Conservation (phyloP, 768 basidiomycete genomes). For the Leccinum imitatum region DNA sequence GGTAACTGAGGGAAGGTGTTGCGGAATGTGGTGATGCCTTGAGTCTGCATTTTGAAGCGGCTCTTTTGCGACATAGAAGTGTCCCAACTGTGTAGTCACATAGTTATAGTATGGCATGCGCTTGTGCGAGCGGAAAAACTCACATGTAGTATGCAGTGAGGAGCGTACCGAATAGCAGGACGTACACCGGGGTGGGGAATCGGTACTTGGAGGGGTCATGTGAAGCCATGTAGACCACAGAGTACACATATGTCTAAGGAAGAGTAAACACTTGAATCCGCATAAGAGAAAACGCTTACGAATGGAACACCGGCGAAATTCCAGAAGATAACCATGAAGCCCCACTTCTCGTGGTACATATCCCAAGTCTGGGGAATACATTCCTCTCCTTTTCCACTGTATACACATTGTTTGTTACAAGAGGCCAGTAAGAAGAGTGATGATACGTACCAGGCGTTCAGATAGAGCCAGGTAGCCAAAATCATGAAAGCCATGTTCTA, state of each 20-base stretch:
- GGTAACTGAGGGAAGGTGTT: constrained; percentile 95
- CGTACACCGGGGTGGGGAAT: constrained; percentile 76
- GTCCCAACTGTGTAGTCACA: constrained; percentile 66
- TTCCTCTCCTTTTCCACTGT: constrained; percentile 87
- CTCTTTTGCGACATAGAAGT: constrained; percentile 96
- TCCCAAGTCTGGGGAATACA: constrained; percentile 98
- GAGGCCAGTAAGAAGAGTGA: background rate
- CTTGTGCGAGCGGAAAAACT: constrained; percentile 20
- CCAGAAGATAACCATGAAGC: constrained; percentile 99
- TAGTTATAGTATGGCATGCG: constrained; percentile 2
- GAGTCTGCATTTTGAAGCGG: constrained; percentile 95
- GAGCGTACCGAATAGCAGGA: constrained; percentile 72
- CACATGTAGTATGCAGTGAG: constrained; percentile 86
- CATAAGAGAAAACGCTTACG: constrained; percentile 43
- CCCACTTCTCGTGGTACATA: constrained; percentile 99
- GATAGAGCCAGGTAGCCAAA: constrained; percentile 92
- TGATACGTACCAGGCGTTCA: constrained; percentile 80
- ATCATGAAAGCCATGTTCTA: constrained; percentile 98
- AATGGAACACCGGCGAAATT: constrained; percentile 93
- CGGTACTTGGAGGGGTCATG: constrained; percentile 85
- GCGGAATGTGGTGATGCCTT: constrained; percentile 81
- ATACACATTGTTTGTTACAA: constrained; percentile 3
- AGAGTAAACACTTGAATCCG: background rate
- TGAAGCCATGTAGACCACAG: constrained; percentile 96
- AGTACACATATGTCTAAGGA: constrained; percentile 88